phyloP scores from a whole-genome alignment of 768 basidiomycete species.

The Boletus rex-veris region DNA sequence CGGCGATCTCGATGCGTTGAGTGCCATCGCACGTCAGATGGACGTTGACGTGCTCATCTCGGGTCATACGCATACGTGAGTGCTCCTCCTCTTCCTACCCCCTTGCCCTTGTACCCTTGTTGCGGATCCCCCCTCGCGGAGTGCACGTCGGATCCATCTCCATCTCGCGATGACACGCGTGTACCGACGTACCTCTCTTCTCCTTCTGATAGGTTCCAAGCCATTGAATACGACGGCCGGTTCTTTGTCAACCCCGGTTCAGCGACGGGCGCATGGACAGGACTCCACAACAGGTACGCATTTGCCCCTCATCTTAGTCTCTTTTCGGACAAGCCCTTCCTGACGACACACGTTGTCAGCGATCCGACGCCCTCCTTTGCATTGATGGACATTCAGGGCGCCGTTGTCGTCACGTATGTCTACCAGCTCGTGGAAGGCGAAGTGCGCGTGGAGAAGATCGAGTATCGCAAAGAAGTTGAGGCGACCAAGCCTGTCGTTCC shows the following conservation, averaged over 20 bases:
- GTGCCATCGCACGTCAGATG: constrained; percentile 88
- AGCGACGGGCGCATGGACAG: constrained; percentile 93
- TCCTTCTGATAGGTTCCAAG: constrained; percentile 68
- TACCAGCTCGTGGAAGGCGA: constrained; percentile 94
- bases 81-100: not conserved
- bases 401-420: constrained; percentile 95
- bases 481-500: constrained; percentile 29
- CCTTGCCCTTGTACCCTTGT: too few relatives aligned
- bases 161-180: not conserved
- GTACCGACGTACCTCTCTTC: not conserved
- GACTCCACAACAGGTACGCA: constrained; percentile 29
- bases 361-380: constrained; percentile 94
- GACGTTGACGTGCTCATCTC: constrained; percentile 95
- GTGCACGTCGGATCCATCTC: not conserved
- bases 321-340: too few relatives aligned
- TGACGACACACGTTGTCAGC: constrained; percentile 34
- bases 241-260: constrained; percentile 98
- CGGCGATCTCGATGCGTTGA: constrained; percentile 89
- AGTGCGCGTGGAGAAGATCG: constrained; percentile 89
- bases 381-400: constrained; percentile 95
- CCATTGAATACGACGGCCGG: constrained; percentile 82
- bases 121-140: too few relatives aligned
- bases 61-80: constrained; percentile 93
- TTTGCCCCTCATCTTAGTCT: too few relatives aligned
- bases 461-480: constrained; percentile 67